Conservation (phyloP, 2,329 filamentous ascomycete species). For the Aspergillus felis region DNA sequence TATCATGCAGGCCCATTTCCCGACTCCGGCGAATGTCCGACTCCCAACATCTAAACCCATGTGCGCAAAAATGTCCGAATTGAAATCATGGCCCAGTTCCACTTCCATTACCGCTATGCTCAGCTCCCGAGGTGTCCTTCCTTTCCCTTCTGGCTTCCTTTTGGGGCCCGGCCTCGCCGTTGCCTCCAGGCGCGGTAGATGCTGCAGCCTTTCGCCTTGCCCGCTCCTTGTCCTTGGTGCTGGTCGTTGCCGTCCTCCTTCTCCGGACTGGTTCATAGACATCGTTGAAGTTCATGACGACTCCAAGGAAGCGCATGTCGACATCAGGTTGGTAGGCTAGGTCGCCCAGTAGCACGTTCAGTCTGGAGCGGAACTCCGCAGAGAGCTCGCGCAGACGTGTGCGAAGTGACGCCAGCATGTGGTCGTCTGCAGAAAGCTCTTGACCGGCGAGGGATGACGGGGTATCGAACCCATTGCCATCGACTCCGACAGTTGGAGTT, state of each 20-base stretch:
- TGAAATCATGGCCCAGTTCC: not conserved
- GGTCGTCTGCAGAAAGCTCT: slow-evolving; percentile 45
- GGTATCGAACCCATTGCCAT: slow-evolving; percentile 27
- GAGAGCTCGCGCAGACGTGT: slow-evolving; percentile 69
- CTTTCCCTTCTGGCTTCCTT: slow-evolving; percentile 24
- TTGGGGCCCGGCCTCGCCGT: slow-evolving; percentile 14
- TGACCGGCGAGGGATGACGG: slow-evolving; percentile 39
- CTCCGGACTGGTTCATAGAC: slow-evolving; percentile 78
- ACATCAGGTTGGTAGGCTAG: slow-evolving; percentile 89
- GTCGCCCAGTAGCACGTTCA: slow-evolving; percentile 83
- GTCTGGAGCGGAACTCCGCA: slow-evolving; percentile 68
- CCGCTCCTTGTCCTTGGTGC: slow-evolving; percentile 29
- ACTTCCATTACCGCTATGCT: slow-evolving; percentile 2
- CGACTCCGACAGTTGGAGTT: slow-evolving; percentile 22
- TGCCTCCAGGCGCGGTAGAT: slow-evolving; percentile 15
- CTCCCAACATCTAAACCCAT: not conserved
- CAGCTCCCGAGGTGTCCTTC: slow-evolving; percentile 13
- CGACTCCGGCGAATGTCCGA: slow-evolving; percentile 2
- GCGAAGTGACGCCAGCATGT: slow-evolving; percentile 71
- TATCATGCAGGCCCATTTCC: slow-evolving; percentile 8
- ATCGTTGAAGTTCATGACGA: slow-evolving; percentile 99
- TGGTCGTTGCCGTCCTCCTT: slow-evolving; percentile 34
- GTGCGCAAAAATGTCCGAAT: not conserved
- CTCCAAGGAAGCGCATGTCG: slow-evolving; percentile 91
- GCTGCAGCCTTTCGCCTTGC: slow-evolving; percentile 24